Evolutionary conservation across 768 basidiomycete genomes (phyloP).

Genomic region (Chiua virens): DNA sequence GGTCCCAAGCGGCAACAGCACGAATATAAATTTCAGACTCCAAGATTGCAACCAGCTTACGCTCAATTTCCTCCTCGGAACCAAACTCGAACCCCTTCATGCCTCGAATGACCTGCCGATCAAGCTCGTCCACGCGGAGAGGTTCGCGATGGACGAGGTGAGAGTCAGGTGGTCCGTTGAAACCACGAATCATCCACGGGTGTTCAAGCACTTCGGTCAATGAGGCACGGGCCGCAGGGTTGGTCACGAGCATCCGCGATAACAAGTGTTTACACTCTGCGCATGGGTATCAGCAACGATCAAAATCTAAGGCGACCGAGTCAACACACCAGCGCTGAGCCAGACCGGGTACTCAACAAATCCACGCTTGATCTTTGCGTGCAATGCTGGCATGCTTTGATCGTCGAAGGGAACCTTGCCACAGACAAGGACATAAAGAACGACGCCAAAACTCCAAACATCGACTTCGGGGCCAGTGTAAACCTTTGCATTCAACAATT

Average conservation of each 20-base stretch:
- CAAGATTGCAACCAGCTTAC: conserved; percentile 67
- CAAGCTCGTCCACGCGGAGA: conserved; percentile 84
- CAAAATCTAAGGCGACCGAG: background rate
- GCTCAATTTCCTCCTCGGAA: conserved; percentile 80
- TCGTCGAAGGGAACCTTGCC: conserved; percentile 99
- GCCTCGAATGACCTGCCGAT: conserved; percentile 77
- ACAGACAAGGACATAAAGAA: conserved; percentile 95
- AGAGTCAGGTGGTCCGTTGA: conserved; percentile 72
- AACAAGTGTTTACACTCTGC: conserved; percentile 93
- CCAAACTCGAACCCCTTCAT: conserved; percentile 99
- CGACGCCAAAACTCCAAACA: conserved; percentile 98
- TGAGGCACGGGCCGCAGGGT: conserved; percentile 79
- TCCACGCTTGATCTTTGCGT: conserved; percentile 98
- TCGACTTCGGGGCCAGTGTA: conserved; percentile 99
- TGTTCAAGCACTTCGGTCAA: conserved; percentile 84
- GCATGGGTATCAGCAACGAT: conserved; percentile 10
- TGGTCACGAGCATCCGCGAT: conserved; percentile 94
- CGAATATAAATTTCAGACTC: conserved; percentile 75
- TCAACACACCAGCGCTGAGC: conserved; percentile 80
- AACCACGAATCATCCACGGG: conserved; percentile 92
- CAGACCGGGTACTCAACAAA: conserved; percentile 97
- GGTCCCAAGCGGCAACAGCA: conserved; percentile 77
- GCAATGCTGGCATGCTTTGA: conserved; percentile 97
- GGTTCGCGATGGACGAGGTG: conserved; percentile 91
- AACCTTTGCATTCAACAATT: conserved; percentile 92